Base-by-base conservation (phyloP, 805 yeast genomes). In the Lachancea sp. region DNA sequence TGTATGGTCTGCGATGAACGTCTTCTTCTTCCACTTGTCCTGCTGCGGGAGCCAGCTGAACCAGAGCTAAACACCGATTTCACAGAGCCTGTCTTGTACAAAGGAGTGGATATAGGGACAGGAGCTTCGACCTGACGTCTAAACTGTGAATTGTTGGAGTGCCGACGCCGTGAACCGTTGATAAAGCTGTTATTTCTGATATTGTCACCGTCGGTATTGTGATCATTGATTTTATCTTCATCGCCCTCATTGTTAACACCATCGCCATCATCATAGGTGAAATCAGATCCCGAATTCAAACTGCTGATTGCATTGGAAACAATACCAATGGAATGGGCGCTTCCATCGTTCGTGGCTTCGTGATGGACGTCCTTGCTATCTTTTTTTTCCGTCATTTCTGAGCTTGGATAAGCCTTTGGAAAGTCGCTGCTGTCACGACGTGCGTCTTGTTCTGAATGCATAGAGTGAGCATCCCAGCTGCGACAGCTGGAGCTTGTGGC, bases 1-100 rank as follows among this genome's bases (percentile, higher is more conserved):
- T 56, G 51, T 35, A 67, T 60, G 12, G 50, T 62, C 45, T 71
- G 70, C 0, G 73, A 56, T 6, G 69, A 65, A 41, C 46, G 44
- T 35, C 52, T 42, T 16, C 36, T 36, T 16, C 49, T 40, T 40
- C 42, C 30, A 17, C 25, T 19, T 13, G 29, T 22, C 16, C 19
- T 41, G 15, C 34, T 30, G 20, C 18, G 18, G 18, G 32, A 5
- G 13, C 34, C 19, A 9, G 12, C 15, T 13, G 44, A 32, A 11
- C 25, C 10, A 3, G 19, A 13, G 27, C 42, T 36, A 25, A 27
- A n/a, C 12, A 5, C 13, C 2, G 41, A 42, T 11, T 30, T 29
- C 6, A 12, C 36, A 27, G 45, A 25, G 10, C 16, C 22, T 12
- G 15, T 15, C 30, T 32, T 42, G 3, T 22, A 19, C 2, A 42